Evolutionary conservation across 208 protist species (phyloP).

Genomic region (Borovskyia barvae): DNA sequence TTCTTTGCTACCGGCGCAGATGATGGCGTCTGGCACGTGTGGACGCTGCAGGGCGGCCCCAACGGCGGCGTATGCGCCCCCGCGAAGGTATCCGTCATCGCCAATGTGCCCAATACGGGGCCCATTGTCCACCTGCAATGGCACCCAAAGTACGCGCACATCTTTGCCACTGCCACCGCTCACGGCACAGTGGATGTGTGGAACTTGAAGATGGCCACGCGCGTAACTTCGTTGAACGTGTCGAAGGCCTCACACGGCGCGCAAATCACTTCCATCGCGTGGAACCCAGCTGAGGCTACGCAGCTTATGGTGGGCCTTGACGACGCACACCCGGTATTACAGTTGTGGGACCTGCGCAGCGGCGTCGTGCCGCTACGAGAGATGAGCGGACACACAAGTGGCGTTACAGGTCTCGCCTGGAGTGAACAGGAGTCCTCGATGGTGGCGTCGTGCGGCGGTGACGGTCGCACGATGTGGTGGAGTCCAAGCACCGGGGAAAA

Average conservation of each 20-base stretch:
- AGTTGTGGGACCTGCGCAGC: conserved; percentile 97
- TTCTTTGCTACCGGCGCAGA: conserved; percentile 78
- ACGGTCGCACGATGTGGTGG: conserved; percentile 95
- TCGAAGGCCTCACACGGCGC: conserved; percentile 52
- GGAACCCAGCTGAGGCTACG: conserved; percentile 93
- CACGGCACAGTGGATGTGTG: conserved; percentile 92
- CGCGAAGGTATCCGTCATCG: conserved; percentile 64
- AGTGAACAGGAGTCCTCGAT: conserved; percentile 86
- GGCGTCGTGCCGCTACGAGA: conserved; percentile 82
- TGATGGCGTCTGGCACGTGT: conserved; percentile 83
- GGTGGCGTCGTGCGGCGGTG: conserved; percentile 92
- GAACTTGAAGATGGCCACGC: conserved; percentile 92
- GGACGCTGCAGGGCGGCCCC: conserved; percentile 84
- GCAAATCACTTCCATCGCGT: conserved; percentile 85
- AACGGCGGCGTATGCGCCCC: conserved; percentile 39
- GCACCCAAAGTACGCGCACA: conserved; percentile 88
- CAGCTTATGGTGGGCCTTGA: conserved; percentile 93
- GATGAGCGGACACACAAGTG: conserved; percentile 79
- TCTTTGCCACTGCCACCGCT: conserved; percentile 92
- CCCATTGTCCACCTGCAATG: conserved; percentile 71
- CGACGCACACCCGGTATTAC: conserved; percentile 88
- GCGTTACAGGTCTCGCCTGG: conserved; percentile 94
- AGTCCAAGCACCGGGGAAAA: conserved; percentile 84
- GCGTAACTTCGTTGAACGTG: conserved; percentile 88
- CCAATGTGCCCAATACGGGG: conserved; percentile 37